These are phyloP conservation scores for Austropuccinia psidii DNA, from an alignment of 1,284 basidiomycete species.

Conservation along the genomic window DNA sequence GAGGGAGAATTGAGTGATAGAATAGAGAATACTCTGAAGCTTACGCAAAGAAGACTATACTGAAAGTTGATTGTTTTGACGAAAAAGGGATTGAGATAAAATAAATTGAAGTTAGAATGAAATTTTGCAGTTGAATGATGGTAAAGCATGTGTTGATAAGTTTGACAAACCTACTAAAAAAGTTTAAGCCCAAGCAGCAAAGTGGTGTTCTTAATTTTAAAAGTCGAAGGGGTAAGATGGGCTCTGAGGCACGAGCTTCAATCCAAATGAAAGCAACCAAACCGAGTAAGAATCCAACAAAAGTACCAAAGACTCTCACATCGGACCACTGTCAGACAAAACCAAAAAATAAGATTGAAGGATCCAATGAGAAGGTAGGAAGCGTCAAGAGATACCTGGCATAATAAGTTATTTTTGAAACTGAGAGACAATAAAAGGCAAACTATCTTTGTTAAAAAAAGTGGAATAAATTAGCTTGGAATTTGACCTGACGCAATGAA, in stretches of 20 bases:
- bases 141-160: no score
- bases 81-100: no score
- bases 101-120: no score
- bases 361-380: no score
- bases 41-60: conserved; percentile 22
- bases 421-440: conserved; percentile 23
- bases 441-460: neutral
- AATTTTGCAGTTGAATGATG: neutral
- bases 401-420: conserved; percentile 29
- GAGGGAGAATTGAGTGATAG: no score
- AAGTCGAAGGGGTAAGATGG: conserved; percentile 12
- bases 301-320: neutral
- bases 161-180: conserved; percentile 27
- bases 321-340: conserved; percentile 34
- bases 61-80: no score
- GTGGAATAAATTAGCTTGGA: no score
- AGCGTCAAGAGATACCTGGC: neutral
- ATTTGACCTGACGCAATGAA: no score
- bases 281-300: neutral
- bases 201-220: conserved; percentile 3
- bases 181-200: conserved; percentile 5
- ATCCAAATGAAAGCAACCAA: conserved; percentile 10
- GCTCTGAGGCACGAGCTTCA: neutral
- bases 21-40: neutral
- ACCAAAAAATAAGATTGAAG: no score